Conservation (phyloP, 768 basidiomycete species). For the Mycena capillaripes region DNA sequence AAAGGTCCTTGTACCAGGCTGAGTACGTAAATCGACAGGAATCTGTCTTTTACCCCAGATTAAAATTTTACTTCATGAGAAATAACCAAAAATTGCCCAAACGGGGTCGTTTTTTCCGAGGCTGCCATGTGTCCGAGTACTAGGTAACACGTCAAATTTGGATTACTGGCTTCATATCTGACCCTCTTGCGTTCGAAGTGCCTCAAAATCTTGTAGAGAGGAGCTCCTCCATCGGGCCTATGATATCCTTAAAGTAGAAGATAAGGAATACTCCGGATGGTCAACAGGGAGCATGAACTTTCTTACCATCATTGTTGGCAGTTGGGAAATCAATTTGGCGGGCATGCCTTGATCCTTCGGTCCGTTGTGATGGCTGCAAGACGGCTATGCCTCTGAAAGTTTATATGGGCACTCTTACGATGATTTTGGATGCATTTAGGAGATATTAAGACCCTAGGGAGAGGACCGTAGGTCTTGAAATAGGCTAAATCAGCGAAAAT, state of each 20-base stretch:
- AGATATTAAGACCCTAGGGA: neutral
- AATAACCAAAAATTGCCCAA: too few species aligned
- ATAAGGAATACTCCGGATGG: neutral
- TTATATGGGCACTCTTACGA: neutral
- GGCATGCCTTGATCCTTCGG: neutral
- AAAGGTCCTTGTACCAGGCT: too few species aligned
- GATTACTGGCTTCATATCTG: neutral
- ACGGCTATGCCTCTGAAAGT: neutral
- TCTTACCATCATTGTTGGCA: neutral
- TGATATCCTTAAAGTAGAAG: neutral
- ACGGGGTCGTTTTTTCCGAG: neutral
- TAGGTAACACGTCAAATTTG: neutral
- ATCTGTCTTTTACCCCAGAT: too few species aligned
- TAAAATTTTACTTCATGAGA: too few species aligned
- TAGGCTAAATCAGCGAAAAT: conserved; percentile 1
- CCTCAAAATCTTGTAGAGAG: neutral
- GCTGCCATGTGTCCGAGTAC: conserved; percentile 1
- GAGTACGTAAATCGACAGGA: too few species aligned
- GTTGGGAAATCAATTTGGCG: conserved; percentile 1
- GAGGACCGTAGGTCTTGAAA: neutral
- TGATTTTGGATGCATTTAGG: neutral
- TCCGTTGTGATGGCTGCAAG: neutral
- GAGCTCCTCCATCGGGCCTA: neutral
- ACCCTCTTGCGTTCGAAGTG: neutral
- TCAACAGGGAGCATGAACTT: neutral